Percentiles rank a stretch among this genome's conserved stretches.
Conservation (phyloP, 768 basidiomycete genomes). For the Lentinus brumalis region DNA sequence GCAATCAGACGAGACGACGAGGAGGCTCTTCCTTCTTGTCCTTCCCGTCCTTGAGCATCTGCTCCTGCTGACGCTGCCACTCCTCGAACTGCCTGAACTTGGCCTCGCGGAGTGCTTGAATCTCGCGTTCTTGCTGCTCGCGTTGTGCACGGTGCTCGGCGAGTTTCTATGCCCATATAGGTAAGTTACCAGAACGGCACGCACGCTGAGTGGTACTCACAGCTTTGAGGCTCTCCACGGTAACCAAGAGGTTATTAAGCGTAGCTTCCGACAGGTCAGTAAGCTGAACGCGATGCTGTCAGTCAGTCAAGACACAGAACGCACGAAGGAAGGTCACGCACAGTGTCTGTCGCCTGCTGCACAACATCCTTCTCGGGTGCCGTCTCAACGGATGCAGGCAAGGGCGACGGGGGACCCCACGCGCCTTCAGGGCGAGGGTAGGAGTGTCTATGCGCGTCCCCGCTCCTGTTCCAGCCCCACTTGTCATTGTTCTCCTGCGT, state of each 20-base stretch:
- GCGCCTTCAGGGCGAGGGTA: slow-evolving; percentile 8
- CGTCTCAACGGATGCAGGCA: slow-evolving; percentile 5
- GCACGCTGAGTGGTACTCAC: slow-evolving; percentile 40
- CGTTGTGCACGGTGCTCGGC: slow-evolving; percentile 30
- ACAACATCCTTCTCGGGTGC: slow-evolving; percentile 35
- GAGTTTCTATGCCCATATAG: slow-evolving; percentile 33
- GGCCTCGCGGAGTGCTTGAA: slow-evolving; percentile 38
- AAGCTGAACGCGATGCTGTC: slow-evolving; percentile 43
- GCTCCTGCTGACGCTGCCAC: slow-evolving; percentile 34
- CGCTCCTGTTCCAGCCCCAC: neutral
- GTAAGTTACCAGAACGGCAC: neutral
- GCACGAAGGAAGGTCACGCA: slow-evolving; percentile 10
- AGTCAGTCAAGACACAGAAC: neutral
- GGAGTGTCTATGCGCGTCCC: neutral
- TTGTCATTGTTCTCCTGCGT: neutral
- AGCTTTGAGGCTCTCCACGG: slow-evolving; percentile 59
- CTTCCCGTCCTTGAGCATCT: slow-evolving; percentile 8
- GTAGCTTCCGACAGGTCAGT: slow-evolving; percentile 68
- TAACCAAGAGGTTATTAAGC: slow-evolving; percentile 58
- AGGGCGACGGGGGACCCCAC: slow-evolving; percentile 16
- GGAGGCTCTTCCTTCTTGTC: slow-evolving; percentile 10
- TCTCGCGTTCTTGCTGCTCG: slow-evolving; percentile 42
- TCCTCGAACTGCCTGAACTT: slow-evolving; percentile 53
- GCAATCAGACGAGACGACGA: slow-evolving; percentile 13
- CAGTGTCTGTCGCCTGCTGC: slow-evolving; percentile 31